phyloP scores from a whole-genome alignment of 208 protist species.

The Leishmania martiniquensis region DNA sequence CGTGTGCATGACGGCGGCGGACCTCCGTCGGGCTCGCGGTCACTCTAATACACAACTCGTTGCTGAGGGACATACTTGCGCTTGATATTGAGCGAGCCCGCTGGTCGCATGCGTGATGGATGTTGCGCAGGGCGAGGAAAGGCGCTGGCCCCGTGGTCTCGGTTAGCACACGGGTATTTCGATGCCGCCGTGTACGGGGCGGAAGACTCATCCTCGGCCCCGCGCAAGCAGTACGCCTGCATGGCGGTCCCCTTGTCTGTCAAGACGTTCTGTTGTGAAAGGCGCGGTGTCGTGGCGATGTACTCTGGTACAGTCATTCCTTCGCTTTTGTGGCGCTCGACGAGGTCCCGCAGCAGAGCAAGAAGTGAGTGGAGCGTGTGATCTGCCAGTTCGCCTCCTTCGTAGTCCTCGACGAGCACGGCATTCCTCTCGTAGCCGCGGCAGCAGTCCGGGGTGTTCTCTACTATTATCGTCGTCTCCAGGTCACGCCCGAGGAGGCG shows the following conservation, averaged over 20 bases:
- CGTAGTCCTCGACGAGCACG: constrained; percentile 90
- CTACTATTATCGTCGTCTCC: constrained; percentile 80
- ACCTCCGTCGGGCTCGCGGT: not conserved
- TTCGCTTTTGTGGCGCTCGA: constrained; percentile 43
- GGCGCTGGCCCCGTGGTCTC: not conserved
- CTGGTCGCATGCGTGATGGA: constrained; percentile 5
- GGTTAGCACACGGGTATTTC: constrained; percentile 9
- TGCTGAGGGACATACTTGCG: constrained; percentile 5
- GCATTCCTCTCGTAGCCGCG: constrained; percentile 88
- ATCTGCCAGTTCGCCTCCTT: constrained; percentile 90
- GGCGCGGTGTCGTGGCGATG: constrained; percentile 48
- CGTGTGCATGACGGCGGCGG: too few relatives aligned
- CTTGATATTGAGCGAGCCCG: not conserved
- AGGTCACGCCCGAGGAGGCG: constrained; percentile 79
- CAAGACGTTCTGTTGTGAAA: constrained; percentile 49
- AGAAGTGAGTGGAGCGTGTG: constrained; percentile 72
- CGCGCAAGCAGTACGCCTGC: constrained; percentile 74
- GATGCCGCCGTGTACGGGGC: not conserved
- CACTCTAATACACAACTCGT: constrained; percentile 9
- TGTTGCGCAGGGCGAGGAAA: constrained; percentile 5
- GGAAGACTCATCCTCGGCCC: constrained; percentile 19
- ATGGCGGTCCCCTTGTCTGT: constrained; percentile 72
- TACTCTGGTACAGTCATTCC: constrained; percentile 72
- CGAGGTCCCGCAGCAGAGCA: constrained; percentile 69
- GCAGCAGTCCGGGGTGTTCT: constrained; percentile 93